Evolutionary conservation across 768 basidiomycete genomes (phyloP).

Genomic region (Scleroderma citrinum): DNA sequence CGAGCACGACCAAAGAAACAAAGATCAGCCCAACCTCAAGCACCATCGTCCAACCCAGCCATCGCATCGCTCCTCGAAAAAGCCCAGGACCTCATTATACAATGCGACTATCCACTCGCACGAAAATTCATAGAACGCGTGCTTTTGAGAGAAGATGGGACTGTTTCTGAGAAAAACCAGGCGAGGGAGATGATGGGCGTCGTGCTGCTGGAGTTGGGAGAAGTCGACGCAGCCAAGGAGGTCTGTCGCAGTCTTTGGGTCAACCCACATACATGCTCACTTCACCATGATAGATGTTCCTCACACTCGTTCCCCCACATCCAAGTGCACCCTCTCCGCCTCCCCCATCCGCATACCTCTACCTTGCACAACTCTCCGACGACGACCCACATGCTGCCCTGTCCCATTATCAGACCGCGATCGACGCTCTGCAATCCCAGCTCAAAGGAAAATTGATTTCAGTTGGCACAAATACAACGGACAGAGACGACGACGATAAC

Average conservation of each 20-base stretch:
- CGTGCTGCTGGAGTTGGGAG: conserved; percentile 70
- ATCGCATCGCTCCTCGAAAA: conserved; percentile 61
- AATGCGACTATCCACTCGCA: conserved; percentile 83
- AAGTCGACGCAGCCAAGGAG: conserved; percentile 64
- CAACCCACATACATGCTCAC: not conserved
- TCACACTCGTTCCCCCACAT: conserved; percentile 52
- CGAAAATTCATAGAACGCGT: conserved; percentile 64
- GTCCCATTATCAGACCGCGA: conserved; percentile 73
- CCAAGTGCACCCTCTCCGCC: conserved; percentile 53
- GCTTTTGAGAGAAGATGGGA: conserved; percentile 47
- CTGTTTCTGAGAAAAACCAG: conserved; percentile 46
- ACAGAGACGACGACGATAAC: conserved; percentile 29
- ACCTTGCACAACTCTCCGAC: conserved; percentile 81
- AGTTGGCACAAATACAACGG: conserved; percentile 29
- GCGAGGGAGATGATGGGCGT: conserved; percentile 82
- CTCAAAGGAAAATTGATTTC: conserved; percentile 67
- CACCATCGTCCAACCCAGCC: conserved; percentile 33
- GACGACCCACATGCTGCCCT: conserved; percentile 71
- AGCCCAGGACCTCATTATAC: conserved; percentile 72
- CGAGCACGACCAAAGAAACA: conserved; percentile 44
- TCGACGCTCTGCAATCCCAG: conserved; percentile 60
- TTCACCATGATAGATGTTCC: conserved; percentile 47
- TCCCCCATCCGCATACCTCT: conserved; percentile 74
- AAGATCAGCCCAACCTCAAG: conserved; percentile 6
- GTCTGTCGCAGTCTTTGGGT: conserved; percentile 31